These are phyloP conservation scores for Trametes cingulata DNA, from an alignment of 768 basidiomycete species.

Conservation along the genomic window DNA sequence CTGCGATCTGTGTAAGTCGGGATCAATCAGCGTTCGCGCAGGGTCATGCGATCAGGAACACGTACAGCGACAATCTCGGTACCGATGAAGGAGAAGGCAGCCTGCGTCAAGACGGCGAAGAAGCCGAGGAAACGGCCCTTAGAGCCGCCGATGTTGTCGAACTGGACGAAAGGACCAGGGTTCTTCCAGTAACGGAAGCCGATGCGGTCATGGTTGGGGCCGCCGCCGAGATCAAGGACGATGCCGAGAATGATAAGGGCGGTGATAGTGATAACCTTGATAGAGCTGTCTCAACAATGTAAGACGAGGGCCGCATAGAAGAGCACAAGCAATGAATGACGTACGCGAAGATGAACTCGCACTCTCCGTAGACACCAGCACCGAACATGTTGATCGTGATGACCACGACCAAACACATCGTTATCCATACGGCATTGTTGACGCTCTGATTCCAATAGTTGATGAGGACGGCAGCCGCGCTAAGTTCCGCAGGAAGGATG, in stretches of 20 bases:
- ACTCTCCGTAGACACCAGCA: constrained; percentile 80
- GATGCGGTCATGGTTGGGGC: constrained; percentile 71
- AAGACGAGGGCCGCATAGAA: background rate
- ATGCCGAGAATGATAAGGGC: constrained; percentile 59
- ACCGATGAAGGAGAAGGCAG: constrained; percentile 91
- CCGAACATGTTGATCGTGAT: constrained; percentile 76
- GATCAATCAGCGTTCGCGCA: background rate
- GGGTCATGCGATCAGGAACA: constrained; percentile 1
- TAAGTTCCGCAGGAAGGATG: constrained; percentile 70
- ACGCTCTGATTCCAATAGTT: constrained; percentile 61
- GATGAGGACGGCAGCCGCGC: constrained; percentile 75
- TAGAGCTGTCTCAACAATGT: constrained; percentile 45
- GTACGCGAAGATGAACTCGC: constrained; percentile 83
- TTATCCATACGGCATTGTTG: constrained; percentile 76
- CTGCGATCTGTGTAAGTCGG: constrained; percentile 62
- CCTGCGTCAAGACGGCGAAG: constrained; percentile 76
- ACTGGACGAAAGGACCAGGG: constrained; percentile 88
- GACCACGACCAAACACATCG: constrained; percentile 73
- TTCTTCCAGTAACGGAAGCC: constrained; percentile 83
- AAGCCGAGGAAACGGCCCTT: constrained; percentile 78
- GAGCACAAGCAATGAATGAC: constrained; percentile 10
- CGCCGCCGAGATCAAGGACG: constrained; percentile 86
- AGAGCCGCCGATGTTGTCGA: constrained; percentile 56
- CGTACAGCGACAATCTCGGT: constrained; percentile 91
- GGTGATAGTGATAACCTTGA: constrained; percentile 86